phyloP scores from a whole-genome alignment of 2,329 filamentous ascomycete genomes.

The Exutisphaerella laricina region DNA sequence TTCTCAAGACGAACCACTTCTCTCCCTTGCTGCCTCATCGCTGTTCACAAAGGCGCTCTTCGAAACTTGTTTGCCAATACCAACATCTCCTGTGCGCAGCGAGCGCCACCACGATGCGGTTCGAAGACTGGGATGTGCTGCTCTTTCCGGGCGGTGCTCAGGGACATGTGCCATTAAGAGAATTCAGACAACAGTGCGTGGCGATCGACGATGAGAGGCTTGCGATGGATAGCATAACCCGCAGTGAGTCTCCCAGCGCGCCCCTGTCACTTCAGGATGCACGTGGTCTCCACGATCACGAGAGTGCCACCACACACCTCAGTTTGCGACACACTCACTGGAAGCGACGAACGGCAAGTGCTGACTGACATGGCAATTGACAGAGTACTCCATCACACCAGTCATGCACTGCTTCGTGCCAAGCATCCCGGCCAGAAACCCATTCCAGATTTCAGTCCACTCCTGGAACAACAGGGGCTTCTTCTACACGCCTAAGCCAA shows the following conservation, averaged over 20 bases:
- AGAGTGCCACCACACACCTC: no score
- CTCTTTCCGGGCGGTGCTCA: constrained; percentile 53
- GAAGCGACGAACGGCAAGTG: no score
- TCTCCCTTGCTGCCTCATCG: no score
- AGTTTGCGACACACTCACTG: no score
- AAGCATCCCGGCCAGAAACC: constrained; percentile 14
- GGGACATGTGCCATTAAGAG: constrained; percentile 64
- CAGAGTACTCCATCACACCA: neutral
- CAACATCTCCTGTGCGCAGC: no score
- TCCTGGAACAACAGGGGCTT: constrained; percentile 58
- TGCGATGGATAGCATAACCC: neutral
- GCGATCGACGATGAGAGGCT: constrained; percentile 42
- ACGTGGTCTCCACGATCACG: no score
- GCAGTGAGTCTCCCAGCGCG: neutral
- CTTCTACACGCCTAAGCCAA: constrained; percentile 8
- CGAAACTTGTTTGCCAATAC: no score
- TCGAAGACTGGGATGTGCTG: constrained; percentile 79
- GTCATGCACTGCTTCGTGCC: neutral
- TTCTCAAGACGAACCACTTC: no score
- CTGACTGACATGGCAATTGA: no score
- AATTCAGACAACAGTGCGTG: constrained; percentile 75
- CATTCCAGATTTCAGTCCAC: constrained; percentile 70
- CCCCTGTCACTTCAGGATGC: no score
- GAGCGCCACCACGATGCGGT: constrained; percentile 64
- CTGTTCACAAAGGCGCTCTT: no score